These are phyloP conservation scores for Omphalea diandra DNA, from an alignment of 441 rosid species.

Conservation along the genomic window DNA sequence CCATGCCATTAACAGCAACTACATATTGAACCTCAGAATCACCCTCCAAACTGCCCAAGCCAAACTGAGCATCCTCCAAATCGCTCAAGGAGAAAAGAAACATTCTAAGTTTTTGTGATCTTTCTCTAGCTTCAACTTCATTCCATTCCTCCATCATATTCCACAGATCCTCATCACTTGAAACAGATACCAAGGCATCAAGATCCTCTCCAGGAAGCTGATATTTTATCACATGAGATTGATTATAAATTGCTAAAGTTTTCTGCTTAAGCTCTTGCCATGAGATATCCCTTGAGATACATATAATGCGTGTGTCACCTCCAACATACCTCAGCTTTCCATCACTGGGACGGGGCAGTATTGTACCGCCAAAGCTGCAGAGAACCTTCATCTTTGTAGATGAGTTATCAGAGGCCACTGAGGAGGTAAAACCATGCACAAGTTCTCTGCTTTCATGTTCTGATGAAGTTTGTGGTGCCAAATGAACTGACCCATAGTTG, in stretches of 20 bases:
- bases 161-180: constrained; percentile 81
- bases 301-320: constrained; percentile 73
- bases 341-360: constrained; percentile 86
- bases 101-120: constrained; percentile 67
- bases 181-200: constrained; percentile 85
- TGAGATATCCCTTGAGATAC: constrained; percentile 58
- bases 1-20: constrained; percentile 86
- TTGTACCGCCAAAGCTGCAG: constrained; percentile 89
- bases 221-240: constrained; percentile 64
- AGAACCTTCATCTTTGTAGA: constrained; percentile 58
- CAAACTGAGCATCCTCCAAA: constrained; percentile 66
- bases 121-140: constrained; percentile 52
- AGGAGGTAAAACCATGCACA: constrained; percentile 39
- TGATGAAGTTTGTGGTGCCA: constrained; percentile 40
- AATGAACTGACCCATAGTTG: constrained; percentile 43
- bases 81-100: constrained; percentile 72
- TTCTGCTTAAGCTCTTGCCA: constrained; percentile 68
- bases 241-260: constrained; percentile 54
- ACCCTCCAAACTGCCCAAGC: constrained; percentile 48
- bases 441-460: constrained; percentile 40
- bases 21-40: constrained; percentile 78
- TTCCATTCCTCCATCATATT: constrained; percentile 91
- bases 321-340: constrained; percentile 91
- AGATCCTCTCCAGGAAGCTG: constrained; percentile 97
- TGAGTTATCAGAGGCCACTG: constrained; percentile 49